These are phyloP conservation scores for Emergomyces orientalis DNA, from an alignment of 2,329 filamentous ascomycete genomes.

Conservation along the genomic window DNA sequence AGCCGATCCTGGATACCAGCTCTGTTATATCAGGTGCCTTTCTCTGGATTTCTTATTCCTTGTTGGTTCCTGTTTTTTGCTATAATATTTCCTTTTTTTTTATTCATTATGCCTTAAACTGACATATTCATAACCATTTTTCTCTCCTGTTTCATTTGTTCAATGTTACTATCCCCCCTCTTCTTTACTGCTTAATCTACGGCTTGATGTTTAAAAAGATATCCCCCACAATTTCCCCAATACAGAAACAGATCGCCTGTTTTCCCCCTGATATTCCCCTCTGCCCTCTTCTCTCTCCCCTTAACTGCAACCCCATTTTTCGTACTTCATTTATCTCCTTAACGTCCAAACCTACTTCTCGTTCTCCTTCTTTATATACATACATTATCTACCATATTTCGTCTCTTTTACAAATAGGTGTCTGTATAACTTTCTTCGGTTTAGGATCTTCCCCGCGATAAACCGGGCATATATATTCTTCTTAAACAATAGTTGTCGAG, in stretches of 20 bases:
- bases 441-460: not conserved
- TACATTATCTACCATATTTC: not conserved
- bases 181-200: conserved; percentile 1
- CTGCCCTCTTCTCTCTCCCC: not conserved
- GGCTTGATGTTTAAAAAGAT: conserved; percentile 4
- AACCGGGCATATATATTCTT: not conserved
- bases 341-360: not conserved
- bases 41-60: not conserved
- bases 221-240: not conserved
- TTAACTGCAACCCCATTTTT: not conserved
- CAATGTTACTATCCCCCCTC: not conserved
- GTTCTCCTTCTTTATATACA: not conserved
- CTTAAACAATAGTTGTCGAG: not conserved
- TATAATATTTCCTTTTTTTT: not conserved
- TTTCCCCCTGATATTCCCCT: not conserved
- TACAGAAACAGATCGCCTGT: not conserved
- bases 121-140: not conserved
- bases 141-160: not conserved
- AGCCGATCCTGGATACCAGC: not conserved
- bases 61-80: not conserved
- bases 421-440: not conserved
- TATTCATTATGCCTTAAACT: not conserved
- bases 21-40: not conserved
- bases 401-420: not conserved
- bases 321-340: not conserved